A percentile compares a stretch with the other conserved stretches of the same genome.
phyloP scores from a whole-genome alignment of 1,284 basidiomycete species.

The Pseudozyma sp. region DNA sequence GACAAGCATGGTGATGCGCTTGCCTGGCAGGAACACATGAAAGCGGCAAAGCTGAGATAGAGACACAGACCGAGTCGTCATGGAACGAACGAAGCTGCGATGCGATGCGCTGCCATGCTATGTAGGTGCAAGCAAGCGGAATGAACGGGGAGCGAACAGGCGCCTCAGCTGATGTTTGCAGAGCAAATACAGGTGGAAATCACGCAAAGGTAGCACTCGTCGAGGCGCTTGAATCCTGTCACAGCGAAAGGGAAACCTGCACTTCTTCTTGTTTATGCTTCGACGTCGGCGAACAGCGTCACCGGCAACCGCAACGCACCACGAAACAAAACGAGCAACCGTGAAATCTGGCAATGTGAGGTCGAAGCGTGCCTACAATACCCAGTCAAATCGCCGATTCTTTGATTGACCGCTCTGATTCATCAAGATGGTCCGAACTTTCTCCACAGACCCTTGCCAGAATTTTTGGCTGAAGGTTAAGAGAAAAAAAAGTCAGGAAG shows the following conservation, averaged over 20 bases:
- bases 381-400: constrained; percentile 1
- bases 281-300: too few relatives aligned
- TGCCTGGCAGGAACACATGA: neutral
- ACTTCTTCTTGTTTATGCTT: too few relatives aligned
- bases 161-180: neutral
- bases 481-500: constrained; percentile 2
- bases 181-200: neutral
- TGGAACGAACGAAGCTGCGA: constrained; percentile 7
- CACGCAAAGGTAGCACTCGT: too few relatives aligned
- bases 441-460: constrained; percentile 8
- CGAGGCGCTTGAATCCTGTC: too few relatives aligned
- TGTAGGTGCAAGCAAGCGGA: constrained; percentile 8
- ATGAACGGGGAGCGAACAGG: too few relatives aligned
- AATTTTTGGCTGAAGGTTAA: constrained; percentile 1
- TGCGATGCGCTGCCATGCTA: constrained; percentile 27
- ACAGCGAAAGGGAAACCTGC: too few relatives aligned
- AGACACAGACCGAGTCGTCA: neutral
- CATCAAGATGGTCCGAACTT: neutral
- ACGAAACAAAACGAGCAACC: too few relatives aligned
- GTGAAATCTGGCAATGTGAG: too few relatives aligned
- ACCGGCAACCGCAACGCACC: too few relatives aligned
- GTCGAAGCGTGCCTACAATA: neutral
- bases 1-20: neutral
- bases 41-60: neutral
- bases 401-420: neutral